phyloP scores from a whole-genome alignment of 2,329 filamentous ascomycete species.

The Alternaria sp. region DNA sequence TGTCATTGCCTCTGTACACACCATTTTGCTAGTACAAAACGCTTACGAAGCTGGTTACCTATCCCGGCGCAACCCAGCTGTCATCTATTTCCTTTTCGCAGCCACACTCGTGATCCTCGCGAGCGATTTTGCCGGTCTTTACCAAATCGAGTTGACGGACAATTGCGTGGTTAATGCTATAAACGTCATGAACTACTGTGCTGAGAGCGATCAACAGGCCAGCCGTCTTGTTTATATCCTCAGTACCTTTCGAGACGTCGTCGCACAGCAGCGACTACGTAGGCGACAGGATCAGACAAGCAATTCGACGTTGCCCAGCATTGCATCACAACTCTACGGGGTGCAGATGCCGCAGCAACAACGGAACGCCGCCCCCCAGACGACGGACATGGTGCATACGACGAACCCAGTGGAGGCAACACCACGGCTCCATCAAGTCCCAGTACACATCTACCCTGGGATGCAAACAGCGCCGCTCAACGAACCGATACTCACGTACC shows the following conservation, averaged over 20 bases:
- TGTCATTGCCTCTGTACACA: constrained; percentile 53
- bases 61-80: constrained; percentile 50
- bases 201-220: constrained; percentile 52
- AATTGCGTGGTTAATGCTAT: constrained; percentile 50
- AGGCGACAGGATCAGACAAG: constrained; percentile 36
- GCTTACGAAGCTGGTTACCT: constrained; percentile 53
- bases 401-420: constrained; percentile 27
- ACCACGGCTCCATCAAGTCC: constrained; percentile 43
- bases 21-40: constrained; percentile 51
- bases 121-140: constrained; percentile 52
- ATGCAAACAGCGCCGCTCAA: constrained; percentile 41
- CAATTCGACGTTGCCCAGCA: constrained; percentile 39
- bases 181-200: constrained; percentile 53
- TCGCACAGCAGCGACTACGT: constrained; percentile 40
- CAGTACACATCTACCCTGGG: constrained; percentile 48
- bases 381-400: constrained; percentile 10
- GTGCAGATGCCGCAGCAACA: constrained; percentile 24
- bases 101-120: constrained; percentile 52
- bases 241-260: constrained; percentile 50
- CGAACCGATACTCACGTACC: constrained; percentile 20
- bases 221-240: constrained; percentile 50
- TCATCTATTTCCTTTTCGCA: constrained; percentile 55
- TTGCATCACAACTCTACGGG: constrained; percentile 46
- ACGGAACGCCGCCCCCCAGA: constrained; percentile 10
- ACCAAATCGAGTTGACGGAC: constrained; percentile 45